These are phyloP conservation scores for Poa pratensis DNA, from an alignment of 176 grass and related monocot genomes.

Conservation along the genomic window DNA sequence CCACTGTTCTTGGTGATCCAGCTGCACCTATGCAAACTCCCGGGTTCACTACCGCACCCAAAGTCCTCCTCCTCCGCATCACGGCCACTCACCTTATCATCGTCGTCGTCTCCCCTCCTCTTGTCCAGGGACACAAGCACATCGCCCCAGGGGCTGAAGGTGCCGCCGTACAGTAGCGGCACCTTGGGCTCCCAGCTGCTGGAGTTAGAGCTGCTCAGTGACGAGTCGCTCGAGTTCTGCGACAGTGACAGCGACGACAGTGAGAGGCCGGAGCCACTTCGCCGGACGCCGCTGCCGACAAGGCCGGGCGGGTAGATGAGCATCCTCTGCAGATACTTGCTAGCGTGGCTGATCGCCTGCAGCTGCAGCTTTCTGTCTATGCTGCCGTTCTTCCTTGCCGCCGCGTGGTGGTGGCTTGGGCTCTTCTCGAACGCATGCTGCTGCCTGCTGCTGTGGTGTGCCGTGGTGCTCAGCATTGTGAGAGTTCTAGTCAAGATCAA, in stretches of 20 bases:
- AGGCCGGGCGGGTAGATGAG: slow-evolving; percentile 57
- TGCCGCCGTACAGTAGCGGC: slow-evolving; percentile 62
- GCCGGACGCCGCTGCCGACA: slow-evolving; percentile 65
- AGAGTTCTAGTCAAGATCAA: not conserved
- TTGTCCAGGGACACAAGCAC: slow-evolving; percentile 50
- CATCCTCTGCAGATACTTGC: slow-evolving; percentile 62
- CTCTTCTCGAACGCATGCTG: slow-evolving; percentile 68
- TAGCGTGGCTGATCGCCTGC: slow-evolving; percentile 57
- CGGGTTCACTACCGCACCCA: slow-evolving; percentile 53
- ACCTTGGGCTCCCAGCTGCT: slow-evolving; percentile 96
- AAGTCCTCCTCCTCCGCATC: slow-evolving; percentile 53
- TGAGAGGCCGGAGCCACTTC: slow-evolving; percentile 77
- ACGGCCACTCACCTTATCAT: slow-evolving; percentile 55
- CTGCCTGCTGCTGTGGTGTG: slow-evolving; percentile 65
- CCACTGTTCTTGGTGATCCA: slow-evolving; percentile 97
- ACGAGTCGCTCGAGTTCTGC: slow-evolving; percentile 96
- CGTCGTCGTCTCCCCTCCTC: slow-evolving; percentile 40
- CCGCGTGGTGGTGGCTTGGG: slow-evolving; percentile 28
- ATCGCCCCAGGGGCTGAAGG: slow-evolving; percentile 62
- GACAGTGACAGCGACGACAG: slow-evolving; percentile 93
- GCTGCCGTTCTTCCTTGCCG: slow-evolving; percentile 37
- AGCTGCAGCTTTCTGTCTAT: slow-evolving; percentile 58
- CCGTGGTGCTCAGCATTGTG: slow-evolving; percentile 60
- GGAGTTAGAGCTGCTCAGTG: slow-evolving; percentile 84
- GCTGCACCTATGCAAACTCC: slow-evolving; percentile 73